A percentile compares a stretch with the other conserved stretches of the same genome.
Conservation (phyloP, 495 filamentous ascomycete species). For the Clavariopsis aquatica region DNA sequence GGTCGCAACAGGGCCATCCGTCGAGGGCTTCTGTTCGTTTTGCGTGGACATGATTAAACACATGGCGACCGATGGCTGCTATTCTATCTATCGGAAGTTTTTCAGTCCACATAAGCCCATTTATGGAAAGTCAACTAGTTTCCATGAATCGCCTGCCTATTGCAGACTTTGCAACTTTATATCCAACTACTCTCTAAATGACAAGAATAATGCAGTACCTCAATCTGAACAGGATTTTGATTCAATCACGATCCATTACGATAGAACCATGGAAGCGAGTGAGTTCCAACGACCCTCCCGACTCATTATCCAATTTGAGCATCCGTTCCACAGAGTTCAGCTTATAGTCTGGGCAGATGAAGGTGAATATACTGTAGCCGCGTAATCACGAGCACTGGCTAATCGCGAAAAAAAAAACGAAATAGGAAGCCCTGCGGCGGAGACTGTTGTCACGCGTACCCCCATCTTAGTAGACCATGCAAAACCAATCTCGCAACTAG, state of each 20-base stretch:
- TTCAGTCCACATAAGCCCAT: too few relatives aligned
- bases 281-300: neutral
- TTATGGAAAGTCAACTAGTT: too few relatives aligned
- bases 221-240: neutral
- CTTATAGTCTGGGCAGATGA: neutral
- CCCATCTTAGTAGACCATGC: neutral
- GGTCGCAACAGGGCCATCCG: neutral
- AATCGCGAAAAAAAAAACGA: neutral
- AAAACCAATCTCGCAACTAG: neutral
- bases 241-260: too few relatives aligned
- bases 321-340: too few relatives aligned
- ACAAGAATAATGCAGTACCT: neutral
- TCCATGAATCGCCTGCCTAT: neutral
- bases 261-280: too few relatives aligned
- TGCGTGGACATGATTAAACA: neutral
- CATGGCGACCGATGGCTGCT: neutral
- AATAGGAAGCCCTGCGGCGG: neutral
- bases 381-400: neutral
- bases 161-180: neutral
- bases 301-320: neutral
- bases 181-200: neutral
- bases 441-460: neutral
- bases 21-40: neutral
- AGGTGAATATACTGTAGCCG: neutral
- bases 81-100: too few relatives aligned